Evolutionary conservation across 148 eudicot genomes (phyloP).

Genomic region (Chenopodium suecicum): DNA sequence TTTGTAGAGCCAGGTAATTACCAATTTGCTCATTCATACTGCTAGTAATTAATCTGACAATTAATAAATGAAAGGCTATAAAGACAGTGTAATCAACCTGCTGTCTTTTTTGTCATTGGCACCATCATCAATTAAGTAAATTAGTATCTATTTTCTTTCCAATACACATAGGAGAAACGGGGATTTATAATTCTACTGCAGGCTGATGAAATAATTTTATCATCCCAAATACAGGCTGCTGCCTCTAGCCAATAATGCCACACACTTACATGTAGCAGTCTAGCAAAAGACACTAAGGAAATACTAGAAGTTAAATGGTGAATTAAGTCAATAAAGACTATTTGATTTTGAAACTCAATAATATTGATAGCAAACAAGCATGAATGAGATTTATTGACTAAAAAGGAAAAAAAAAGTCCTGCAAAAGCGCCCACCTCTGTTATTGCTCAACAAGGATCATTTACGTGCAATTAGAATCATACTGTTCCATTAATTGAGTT

Average conservation of each 20-base stretch:
- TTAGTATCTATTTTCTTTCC: background rate
- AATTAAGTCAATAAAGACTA: too few relatives aligned
- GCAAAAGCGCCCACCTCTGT: background rate
- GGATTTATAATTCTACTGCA: background rate
- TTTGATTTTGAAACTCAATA: background rate
- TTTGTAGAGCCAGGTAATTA: conserved; percentile 65
- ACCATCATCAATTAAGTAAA: too few relatives aligned
- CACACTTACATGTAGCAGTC: background rate
- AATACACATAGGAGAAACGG: background rate
- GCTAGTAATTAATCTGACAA: background rate
- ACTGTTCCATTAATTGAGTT: background rate
- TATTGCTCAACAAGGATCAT: background rate
- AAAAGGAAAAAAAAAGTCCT: background rate
- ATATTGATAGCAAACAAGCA: background rate
- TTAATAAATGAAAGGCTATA: background rate
- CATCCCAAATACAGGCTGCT: background rate
- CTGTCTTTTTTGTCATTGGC: too few relatives aligned
- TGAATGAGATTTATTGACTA: background rate
- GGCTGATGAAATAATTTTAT: background rate
- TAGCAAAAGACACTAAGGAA: background rate
- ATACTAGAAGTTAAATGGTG: background rate
- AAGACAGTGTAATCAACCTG: background rate
- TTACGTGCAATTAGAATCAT: background rate
- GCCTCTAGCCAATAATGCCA: background rate
- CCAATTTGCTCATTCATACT: background rate